Evolutionary conservation across 2,329 filamentous ascomycete species (phyloP).

Genomic region (Colletotrichum gigasporum): DNA sequence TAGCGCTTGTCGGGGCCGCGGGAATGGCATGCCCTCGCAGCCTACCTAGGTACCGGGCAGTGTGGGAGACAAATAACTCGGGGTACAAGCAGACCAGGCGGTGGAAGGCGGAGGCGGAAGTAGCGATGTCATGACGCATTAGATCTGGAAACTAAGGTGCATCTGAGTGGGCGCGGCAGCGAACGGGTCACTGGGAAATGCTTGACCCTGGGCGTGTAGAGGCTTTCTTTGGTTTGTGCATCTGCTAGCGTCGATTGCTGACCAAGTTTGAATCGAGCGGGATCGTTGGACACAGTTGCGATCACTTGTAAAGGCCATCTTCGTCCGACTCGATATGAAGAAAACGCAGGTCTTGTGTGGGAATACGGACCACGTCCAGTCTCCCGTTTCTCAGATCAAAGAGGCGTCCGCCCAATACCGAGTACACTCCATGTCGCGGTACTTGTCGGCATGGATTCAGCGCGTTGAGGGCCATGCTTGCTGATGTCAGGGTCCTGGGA

Average conservation of each 20-base stretch:
- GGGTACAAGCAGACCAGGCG: background rate
- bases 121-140: constrained; percentile 29
- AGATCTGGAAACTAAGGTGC: constrained; percentile 20
- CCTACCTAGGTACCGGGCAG: background rate
- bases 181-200: constrained; percentile 21
- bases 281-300: constrained; percentile 19
- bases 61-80: background rate
- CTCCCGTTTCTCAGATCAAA: constrained; percentile 4
- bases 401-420: constrained; percentile 2
- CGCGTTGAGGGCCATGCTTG: constrained; percentile 13
- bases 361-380: constrained; percentile 23
- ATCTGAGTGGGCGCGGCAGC: constrained; percentile 24
- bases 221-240: constrained; percentile 20
- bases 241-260: constrained; percentile 27
- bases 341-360: constrained; percentile 19
- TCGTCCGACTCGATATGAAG: constrained; percentile 17
- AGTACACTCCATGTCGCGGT: constrained; percentile 19
- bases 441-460: constrained; percentile 23
- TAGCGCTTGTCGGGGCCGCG: background rate
- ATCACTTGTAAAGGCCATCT: constrained; percentile 19
- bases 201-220: constrained; percentile 23
- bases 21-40: constrained; percentile 6
- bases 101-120: background rate
- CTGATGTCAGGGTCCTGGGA: constrained; percentile 32
- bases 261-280: background rate